A percentile compares a stretch with the other conserved stretches of the same genome.
Evolutionary conservation across 305 asterid genomes (phyloP).

Genomic region (Rubia balearica): DNA sequence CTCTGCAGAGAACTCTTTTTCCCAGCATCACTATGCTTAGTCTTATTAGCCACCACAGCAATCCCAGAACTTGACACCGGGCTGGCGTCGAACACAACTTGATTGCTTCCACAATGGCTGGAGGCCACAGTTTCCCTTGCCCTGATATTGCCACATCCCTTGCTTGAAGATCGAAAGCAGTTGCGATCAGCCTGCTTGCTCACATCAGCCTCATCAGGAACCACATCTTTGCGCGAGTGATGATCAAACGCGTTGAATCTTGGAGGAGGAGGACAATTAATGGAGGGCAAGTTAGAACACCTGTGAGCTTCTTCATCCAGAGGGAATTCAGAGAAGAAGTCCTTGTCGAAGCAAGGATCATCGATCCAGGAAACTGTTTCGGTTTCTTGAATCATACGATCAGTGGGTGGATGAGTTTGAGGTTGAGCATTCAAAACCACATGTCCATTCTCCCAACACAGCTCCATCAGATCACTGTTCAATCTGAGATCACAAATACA

Average conservation of each 20-base stretch:
- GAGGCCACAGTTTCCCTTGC: slow-evolving; percentile 38
- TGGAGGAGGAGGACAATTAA: slow-evolving; percentile 32
- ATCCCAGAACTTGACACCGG: slow-evolving; percentile 34
- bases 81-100: slow-evolving; percentile 36
- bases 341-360: slow-evolving; percentile 54
- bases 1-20: slow-evolving; percentile 26
- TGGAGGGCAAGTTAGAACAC: slow-evolving; percentile 13
- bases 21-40: slow-evolving; percentile 23
- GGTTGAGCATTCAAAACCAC: slow-evolving; percentile 51
- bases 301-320: slow-evolving; percentile 17
- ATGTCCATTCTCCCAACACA: slow-evolving; percentile 73
- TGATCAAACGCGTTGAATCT: slow-evolving; percentile 26
- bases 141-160: slow-evolving; percentile 10
- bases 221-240: slow-evolving; percentile 9
- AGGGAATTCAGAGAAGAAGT: slow-evolving; percentile 45
- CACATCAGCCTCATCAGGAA: slow-evolving; percentile 14
- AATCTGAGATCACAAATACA: slow-evolving; percentile 18
- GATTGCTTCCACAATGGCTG: slow-evolving; percentile 79
- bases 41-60: slow-evolving; percentile 19
- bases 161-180: slow-evolving; percentile 8
- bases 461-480: slow-evolving; percentile 57
- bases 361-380: slow-evolving; percentile 58
- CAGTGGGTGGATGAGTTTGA: slow-evolving; percentile 31
- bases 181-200: slow-evolving; percentile 8
- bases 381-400: slow-evolving; percentile 38